These are phyloP conservation scores for Rosa chinensis DNA, from an alignment of 306 rosid genomes.

Conservation along the genomic window DNA sequence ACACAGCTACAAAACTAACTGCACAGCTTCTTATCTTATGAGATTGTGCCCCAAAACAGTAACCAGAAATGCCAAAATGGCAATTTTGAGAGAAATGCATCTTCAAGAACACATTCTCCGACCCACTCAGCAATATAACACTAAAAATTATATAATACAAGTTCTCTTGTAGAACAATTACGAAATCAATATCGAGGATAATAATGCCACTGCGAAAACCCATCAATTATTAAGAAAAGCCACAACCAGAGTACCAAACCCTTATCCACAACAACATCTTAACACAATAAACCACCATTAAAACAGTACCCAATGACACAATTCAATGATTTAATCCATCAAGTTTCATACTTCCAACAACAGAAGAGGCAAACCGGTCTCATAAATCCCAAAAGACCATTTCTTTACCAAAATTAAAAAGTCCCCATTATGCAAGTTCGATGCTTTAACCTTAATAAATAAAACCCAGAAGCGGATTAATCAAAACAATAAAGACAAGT, in stretches of 20 bases:
- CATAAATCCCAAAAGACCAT: background rate
- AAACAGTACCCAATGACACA: background rate
- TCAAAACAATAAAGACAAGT: background rate
- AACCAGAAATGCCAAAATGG: background rate
- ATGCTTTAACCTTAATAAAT: background rate
- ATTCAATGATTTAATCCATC: background rate
- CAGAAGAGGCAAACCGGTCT: background rate
- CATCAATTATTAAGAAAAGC: background rate
- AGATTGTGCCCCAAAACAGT: background rate
- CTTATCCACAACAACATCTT: background rate
- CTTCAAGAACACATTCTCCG: background rate
- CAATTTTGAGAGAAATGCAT: background rate
- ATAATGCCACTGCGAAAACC: background rate
- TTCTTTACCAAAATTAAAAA: background rate
- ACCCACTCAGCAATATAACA: background rate
- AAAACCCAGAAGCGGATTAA: constrained; percentile 8
- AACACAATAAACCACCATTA: background rate
- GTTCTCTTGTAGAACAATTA: background rate
- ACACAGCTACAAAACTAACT: background rate
- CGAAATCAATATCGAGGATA: background rate
- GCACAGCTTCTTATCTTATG: background rate
- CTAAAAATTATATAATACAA: background rate
- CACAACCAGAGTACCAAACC: background rate
- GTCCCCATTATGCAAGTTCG: background rate
- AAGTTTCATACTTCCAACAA: background rate